Percentiles rank a stretch among this genome's conserved stretches.
Evolutionary conservation across 805 yeast species (phyloP).

Genomic region (Spathaspora gorwiae): DNA sequence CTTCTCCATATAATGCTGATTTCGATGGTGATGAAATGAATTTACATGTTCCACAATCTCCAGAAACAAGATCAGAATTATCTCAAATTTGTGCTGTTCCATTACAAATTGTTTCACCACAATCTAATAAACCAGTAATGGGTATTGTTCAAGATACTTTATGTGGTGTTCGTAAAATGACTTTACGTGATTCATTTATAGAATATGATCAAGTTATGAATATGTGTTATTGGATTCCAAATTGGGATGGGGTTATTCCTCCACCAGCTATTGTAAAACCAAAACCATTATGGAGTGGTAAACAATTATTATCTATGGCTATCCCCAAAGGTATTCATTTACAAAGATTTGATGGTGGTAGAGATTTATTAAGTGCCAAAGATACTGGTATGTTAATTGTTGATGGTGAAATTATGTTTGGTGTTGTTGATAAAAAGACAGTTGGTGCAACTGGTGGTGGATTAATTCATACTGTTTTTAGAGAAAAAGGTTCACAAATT

Average conservation of each 20-base stretch:
- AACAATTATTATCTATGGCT: conserved; percentile 86
- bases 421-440: conserved; percentile 96
- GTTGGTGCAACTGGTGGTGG: conserved; percentile 99
- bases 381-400: conserved; percentile 95
- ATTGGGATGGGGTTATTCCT: conserved; percentile 98
- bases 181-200: conserved; percentile 81
- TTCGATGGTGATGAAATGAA: conserved; percentile 99
- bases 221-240: conserved; percentile 94
- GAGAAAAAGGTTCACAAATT: conserved; percentile 91
- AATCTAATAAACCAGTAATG: conserved; percentile 98
- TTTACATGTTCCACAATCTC: conserved; percentile 97
- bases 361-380: conserved; percentile 75
- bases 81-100: conserved; percentile 97
- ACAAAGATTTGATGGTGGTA: conserved; percentile 89
- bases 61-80: conserved; percentile 94
- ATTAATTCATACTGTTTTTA: conserved; percentile 91
- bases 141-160: conserved; percentile 99
- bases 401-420: conserved; percentile 95
- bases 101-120: conserved; percentile 95
- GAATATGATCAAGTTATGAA: conserved; percentile 95
- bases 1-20: conserved; percentile 99
- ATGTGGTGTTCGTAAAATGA: conserved; percentile 95
- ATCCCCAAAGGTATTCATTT: conserved; percentile 94
- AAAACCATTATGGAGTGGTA: conserved; percentile 96
- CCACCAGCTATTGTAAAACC: conserved; percentile 93